phyloP scores from a whole-genome alignment of 768 basidiomycete species.

The Hortiboletus flavorubellus region DNA sequence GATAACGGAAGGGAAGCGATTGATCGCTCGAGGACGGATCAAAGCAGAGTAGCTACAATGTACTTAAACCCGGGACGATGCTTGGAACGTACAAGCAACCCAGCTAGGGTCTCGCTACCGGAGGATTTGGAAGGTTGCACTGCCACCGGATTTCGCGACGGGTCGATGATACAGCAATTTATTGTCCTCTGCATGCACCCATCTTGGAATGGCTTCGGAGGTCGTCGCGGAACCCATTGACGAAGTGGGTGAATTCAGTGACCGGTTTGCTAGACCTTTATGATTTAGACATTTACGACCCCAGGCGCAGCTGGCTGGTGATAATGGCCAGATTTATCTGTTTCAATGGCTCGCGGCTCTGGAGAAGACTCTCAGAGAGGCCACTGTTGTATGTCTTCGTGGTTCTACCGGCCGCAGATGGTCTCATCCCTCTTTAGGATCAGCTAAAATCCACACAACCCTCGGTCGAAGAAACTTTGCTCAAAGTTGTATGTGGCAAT shows the following conservation, averaged over 20 bases:
- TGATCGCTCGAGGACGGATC: constrained; percentile 17
- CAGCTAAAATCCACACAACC: constrained; percentile 63
- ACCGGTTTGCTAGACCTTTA: neutral
- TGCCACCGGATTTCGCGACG: constrained; percentile 7
- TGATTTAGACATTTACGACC: constrained; percentile 12
- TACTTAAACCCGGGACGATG: too few relatives aligned
- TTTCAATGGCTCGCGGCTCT: constrained; percentile 78
- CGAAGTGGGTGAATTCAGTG: constrained; percentile 25
- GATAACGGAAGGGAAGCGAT: constrained; percentile 25
- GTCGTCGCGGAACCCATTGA: constrained; percentile 27
- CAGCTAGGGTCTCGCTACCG: too few relatives aligned
- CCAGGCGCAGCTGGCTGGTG: constrained; percentile 65
- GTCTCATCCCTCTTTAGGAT: constrained; percentile 42
- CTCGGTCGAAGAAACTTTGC: constrained; percentile 56
- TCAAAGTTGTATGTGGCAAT: constrained; percentile 65
- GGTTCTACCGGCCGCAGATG: neutral
- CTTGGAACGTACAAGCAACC: too few relatives aligned
- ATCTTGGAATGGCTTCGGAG: constrained; percentile 26
- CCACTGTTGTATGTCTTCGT: constrained; percentile 47
- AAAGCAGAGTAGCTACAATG: constrained; percentile 20
- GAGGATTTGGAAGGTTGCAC: too few relatives aligned
- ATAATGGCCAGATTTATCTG: constrained; percentile 78
- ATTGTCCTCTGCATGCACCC: neutral
- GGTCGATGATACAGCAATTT: neutral
- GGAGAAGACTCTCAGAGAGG: constrained; percentile 53